phyloP scores from a whole-genome alignment of 1,139 yeast species.

The Debaryomyces sp. region DNA sequence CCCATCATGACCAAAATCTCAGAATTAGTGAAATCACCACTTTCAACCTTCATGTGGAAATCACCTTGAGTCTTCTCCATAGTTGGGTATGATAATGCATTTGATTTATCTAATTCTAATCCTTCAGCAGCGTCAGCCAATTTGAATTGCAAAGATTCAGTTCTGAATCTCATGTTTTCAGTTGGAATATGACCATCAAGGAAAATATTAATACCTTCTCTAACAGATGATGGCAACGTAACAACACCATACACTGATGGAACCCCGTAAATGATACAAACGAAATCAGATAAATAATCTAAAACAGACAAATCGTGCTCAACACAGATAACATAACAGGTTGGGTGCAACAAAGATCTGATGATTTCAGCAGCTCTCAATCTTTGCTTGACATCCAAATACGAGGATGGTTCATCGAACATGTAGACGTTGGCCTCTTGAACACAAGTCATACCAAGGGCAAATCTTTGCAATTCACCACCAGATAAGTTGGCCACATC shows the following conservation, averaged over 20 bases:
- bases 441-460: conserved; percentile 95
- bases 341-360: conserved; percentile 75
- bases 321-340: conserved; percentile 87
- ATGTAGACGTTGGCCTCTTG: conserved; percentile 94
- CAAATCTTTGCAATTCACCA: conserved; percentile 98
- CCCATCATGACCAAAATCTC: conserved; percentile 99
- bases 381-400: conserved; percentile 97
- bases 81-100: conserved; percentile 74
- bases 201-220: conserved; percentile 98
- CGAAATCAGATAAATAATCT: conserved; percentile 94
- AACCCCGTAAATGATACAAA: conserved; percentile 95
- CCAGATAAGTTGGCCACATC: conserved; percentile 90
- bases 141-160: conserved; percentile 92
- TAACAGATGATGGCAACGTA: conserved; percentile 90
- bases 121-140: conserved; percentile 90
- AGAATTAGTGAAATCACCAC: conserved; percentile 93
- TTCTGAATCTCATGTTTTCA: conserved; percentile 94
- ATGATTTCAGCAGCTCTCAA: conserved; percentile 94
- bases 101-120: conserved; percentile 73
- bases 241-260: conserved; percentile 99
- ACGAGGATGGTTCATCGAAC: conserved; percentile 99
- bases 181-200: conserved; percentile 97
- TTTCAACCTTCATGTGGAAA: conserved; percentile 77
- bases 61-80: conserved; percentile 96
- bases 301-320: conserved; percentile 98